phyloP scores from a whole-genome alignment of 2,329 filamentous ascomycete genomes.

The Alternaria arborescens region DNA sequence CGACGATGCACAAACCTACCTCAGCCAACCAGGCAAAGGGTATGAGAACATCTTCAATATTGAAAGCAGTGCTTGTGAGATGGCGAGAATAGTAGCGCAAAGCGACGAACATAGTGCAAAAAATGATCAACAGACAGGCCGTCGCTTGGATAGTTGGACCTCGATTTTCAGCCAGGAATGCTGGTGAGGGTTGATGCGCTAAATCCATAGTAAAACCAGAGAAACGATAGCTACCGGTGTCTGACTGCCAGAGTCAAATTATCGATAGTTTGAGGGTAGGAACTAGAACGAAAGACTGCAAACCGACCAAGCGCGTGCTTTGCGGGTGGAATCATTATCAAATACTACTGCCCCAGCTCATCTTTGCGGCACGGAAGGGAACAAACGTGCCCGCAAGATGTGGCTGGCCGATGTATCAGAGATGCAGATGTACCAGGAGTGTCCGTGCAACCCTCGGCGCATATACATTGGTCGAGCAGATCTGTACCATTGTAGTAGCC shows the following conservation, averaged over 20 bases:
- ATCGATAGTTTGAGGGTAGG: slow-evolving; percentile 4
- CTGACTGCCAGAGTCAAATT: slow-evolving; percentile 22
- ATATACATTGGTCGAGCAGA: slow-evolving; percentile 10
- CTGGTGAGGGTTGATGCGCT: slow-evolving; percentile 1
- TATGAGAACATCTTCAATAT: slow-evolving; percentile 31
- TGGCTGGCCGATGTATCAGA: background rate
- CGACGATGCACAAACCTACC: slow-evolving; percentile 29
- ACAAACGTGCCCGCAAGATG: background rate
- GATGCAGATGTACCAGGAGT: background rate
- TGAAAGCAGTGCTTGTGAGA: slow-evolving; percentile 25
- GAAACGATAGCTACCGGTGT: slow-evolving; percentile 5
- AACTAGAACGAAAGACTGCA: slow-evolving; percentile 5
- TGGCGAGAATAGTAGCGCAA: slow-evolving; percentile 35
- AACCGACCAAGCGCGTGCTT: background rate
- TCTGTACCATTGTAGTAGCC: background rate
- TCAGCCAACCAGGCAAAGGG: slow-evolving; percentile 35
- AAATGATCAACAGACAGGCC: slow-evolving; percentile 27
- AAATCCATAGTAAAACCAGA: slow-evolving; percentile 6
- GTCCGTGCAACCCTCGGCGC: slow-evolving; percentile 5
- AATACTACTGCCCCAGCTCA: slow-evolving; percentile 10
- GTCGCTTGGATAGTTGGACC: slow-evolving; percentile 25
- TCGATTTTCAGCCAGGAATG: slow-evolving; percentile 27
- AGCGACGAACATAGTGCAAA: slow-evolving; percentile 30
- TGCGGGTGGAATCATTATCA: slow-evolving; percentile 1
- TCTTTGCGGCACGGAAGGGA: slow-evolving; percentile 5